phyloP scores from a whole-genome alignment of 805 yeast species.

The Kluyveromyces nonfermentans region DNA sequence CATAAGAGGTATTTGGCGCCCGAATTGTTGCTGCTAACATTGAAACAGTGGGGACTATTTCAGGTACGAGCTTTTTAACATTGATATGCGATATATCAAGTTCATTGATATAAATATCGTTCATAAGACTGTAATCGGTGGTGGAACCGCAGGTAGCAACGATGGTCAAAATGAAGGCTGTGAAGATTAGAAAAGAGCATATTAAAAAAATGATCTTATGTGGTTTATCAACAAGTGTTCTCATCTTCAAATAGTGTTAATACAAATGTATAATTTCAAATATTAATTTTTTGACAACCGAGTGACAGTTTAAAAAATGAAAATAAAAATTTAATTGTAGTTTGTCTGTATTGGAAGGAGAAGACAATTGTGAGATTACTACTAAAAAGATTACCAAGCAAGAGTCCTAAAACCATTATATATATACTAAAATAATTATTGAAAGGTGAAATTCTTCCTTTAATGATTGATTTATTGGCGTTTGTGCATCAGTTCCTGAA shows the following conservation, averaged over 20 bases:
- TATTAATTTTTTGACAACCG: background rate
- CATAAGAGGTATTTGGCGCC: conserved; percentile 15
- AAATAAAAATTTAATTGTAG: too few relatives aligned
- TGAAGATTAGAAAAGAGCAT: conserved; percentile 18
- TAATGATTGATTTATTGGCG: too few relatives aligned
- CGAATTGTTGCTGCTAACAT: conserved; percentile 21
- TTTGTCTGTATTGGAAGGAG: too few relatives aligned
- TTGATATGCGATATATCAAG: conserved; percentile 27
- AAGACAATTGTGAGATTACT: too few relatives aligned
- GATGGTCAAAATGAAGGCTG: conserved; percentile 22
- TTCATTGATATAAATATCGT: conserved; percentile 25
- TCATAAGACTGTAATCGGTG: conserved; percentile 23
- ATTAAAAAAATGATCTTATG: conserved; percentile 4
- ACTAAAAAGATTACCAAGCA: too few relatives aligned
- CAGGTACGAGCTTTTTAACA: conserved; percentile 27
- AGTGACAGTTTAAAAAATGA: background rate
- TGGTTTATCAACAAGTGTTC: background rate
- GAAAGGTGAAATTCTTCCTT: too few relatives aligned
- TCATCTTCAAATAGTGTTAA: background rate
- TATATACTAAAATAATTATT: too few relatives aligned
- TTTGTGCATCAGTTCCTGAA: too few relatives aligned
- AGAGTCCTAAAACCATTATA: too few relatives aligned
- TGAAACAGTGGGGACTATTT: conserved; percentile 19
- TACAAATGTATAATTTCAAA: background rate
- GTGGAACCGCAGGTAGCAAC: conserved; percentile 27